A percentile compares a stretch with the other conserved stretches of the same genome.
Evolutionary conservation across 495 filamentous ascomycete genomes (phyloP).

Genomic region (Xylaria grammica): DNA sequence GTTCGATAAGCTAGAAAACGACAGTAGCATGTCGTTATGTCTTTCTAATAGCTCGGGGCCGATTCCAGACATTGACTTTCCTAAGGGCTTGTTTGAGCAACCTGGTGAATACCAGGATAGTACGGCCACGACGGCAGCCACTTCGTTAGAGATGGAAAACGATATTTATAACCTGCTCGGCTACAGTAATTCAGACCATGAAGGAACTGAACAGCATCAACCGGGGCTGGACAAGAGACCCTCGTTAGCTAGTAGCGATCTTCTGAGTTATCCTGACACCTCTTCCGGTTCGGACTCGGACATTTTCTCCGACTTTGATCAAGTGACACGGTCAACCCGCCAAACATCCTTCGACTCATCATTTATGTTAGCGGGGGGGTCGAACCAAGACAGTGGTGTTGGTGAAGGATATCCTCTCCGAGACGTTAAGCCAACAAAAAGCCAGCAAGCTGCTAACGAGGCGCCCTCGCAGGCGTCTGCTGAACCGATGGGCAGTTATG

Average conservation of each 20-base stretch:
- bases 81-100: neutral
- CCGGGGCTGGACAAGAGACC: neutral
- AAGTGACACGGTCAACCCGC: constrained; percentile 7
- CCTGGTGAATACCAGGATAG: neutral
- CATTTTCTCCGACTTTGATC: constrained; percentile 12
- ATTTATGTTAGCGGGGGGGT: neutral
- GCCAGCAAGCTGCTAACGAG: neutral
- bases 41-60: neutral
- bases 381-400: neutral
- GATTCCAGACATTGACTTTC: neutral
- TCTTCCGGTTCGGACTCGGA: constrained; percentile 14
- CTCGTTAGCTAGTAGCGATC: neutral
- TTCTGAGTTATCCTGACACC: neutral
- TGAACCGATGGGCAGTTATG: neutral
- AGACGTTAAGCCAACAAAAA: neutral
- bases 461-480: neutral
- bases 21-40: neutral
- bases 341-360: constrained; percentile 2
- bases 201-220: neutral
- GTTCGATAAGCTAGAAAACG: neutral
- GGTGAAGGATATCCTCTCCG: neutral
- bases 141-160: constrained; percentile 13
- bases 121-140: neutral
- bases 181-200: neutral
- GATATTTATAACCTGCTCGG: constrained; percentile 18